Base-by-base conservation (phyloP, 2,329 filamentous ascomycete species). In the Ampelomyces quisqualis region DNA sequence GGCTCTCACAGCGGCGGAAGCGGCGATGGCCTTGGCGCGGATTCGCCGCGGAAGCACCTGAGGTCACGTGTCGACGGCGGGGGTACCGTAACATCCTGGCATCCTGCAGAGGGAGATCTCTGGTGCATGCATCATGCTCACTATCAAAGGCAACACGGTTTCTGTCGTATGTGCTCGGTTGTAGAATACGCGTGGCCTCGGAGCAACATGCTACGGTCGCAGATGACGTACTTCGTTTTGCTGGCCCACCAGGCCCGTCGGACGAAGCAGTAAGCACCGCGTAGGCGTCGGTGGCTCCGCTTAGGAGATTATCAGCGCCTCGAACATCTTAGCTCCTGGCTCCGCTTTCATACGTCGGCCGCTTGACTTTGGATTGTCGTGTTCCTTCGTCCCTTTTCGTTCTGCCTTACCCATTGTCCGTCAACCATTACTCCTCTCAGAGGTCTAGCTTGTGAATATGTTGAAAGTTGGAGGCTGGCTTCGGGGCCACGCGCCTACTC, bases 401-500 rank as follows among this genome's bases (percentile, higher is more conserved):
- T 27, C 15, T 28, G 37, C 28, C 7, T 13, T 38, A n/a, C n/a
- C n/a, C n/a, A n/a, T 7, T 14, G 19, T 15, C 10, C 29, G 26
- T 40, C 39, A 38, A 27, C 44, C 32, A 35, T 37, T 26, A 33
- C 21, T 33, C 20, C 28, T 26, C 22, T 31, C 17, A 17, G 21
- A 38, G 30, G 29, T 15, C 35, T 22, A 24, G 22, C 24, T 38
- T 38, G 29, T 19, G 35, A 53, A 32, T 17, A 68, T 67, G 65
- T 45, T 64, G 22, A 58, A 55, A 45, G 47, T 71, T 19, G 64
- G 66, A 50, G 68, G 69, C 38, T 72, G 67, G 66, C 64, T 74
- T 52, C 60, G 59, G 39, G 46, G 53, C 29, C 51, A 49, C 38
- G 53, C 41, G 28, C 49, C 64, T 35, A 65, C 70, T 34, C 76